A percentile compares a stretch with the other conserved stretches of the same genome.
Conservation (phyloP, 202 grass and related monocot species). For the Saccharum hybrid region DNA sequence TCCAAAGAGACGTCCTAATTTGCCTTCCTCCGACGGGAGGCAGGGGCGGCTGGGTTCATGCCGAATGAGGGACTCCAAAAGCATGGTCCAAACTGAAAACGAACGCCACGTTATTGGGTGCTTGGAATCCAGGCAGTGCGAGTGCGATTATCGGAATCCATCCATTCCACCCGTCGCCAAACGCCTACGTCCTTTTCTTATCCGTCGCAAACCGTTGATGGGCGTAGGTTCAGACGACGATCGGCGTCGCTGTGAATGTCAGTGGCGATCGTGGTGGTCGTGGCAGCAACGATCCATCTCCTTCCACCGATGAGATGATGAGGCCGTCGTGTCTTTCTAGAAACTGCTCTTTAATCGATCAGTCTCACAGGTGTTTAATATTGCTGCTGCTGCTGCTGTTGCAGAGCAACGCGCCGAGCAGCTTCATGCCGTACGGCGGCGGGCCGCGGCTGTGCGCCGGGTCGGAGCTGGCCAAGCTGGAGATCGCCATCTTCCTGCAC, state of each 20-base stretch:
- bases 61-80: background rate
- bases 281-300: background rate
- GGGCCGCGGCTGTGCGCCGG: constrained; percentile 88
- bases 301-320: background rate
- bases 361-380: background rate
- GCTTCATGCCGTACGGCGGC: constrained; percentile 97
- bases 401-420: constrained; percentile 55
- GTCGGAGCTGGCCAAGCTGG: constrained; percentile 95
- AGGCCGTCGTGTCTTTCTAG: background rate
- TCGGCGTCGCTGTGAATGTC: background rate
- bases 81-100: constrained; percentile 43
- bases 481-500: constrained; percentile 94
- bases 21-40: background rate
- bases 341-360: background rate
- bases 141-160: background rate
- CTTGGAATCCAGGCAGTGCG: background rate
- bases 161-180: background rate
- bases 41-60: background rate
- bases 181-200: background rate
- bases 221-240: background rate
- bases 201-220: too few species aligned
- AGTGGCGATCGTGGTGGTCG: background rate
- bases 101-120: constrained; percentile 11
- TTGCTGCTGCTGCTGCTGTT: background rate
- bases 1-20: constrained; percentile 42